Conservation (phyloP, 805 yeast species). For the Wickerhamiella qilinensis region DNA sequence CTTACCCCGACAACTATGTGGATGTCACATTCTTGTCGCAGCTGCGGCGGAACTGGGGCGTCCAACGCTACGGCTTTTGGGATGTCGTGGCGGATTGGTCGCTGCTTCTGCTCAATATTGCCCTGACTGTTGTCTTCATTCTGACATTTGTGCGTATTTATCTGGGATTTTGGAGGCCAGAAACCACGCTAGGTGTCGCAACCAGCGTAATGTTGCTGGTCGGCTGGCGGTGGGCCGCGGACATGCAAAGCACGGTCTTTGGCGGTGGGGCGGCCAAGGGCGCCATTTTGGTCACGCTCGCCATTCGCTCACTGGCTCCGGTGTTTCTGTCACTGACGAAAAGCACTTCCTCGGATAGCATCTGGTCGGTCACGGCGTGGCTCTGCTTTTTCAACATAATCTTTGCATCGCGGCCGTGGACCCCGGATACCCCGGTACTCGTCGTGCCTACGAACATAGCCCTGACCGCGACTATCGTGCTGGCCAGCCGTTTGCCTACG, state of each 20-base stretch:
- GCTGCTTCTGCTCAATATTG: conserved; percentile 47
- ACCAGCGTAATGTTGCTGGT: conserved; percentile 8
- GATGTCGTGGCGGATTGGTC: conserved; percentile 58
- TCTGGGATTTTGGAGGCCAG: conserved; percentile 18
- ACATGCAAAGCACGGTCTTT: conserved; percentile 2
- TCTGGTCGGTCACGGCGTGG: conserved; percentile 84
- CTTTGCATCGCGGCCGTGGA: conserved; percentile 53
- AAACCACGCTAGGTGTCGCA: conserved; percentile 13
- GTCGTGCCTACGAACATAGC: conserved; percentile 70
- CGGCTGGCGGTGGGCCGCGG: conserved; percentile 16
- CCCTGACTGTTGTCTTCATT: conserved; percentile 45
- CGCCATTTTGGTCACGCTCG: conserved; percentile 48
- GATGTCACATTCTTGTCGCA: conserved; percentile 70
- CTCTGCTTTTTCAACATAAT: conserved; percentile 51
- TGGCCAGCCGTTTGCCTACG: conserved; percentile 72
- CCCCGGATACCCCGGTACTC: conserved; percentile 24
- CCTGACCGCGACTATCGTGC: conserved; percentile 69
- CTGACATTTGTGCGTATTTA: conserved; percentile 48
- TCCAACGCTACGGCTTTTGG: conserved; percentile 45
- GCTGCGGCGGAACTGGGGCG: conserved; percentile 60
- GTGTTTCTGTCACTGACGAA: conserved; percentile 75
- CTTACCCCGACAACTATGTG: conserved; percentile 84
- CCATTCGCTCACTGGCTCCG: conserved; percentile 69
- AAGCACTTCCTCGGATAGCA: conserved; percentile 83
- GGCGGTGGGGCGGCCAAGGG: conserved; percentile 35